Evolutionary conservation across 768 basidiomycete genomes (phyloP), one percentile per base, ranked within the genome.

Genomic region (Termitomyces heimii): DNA sequence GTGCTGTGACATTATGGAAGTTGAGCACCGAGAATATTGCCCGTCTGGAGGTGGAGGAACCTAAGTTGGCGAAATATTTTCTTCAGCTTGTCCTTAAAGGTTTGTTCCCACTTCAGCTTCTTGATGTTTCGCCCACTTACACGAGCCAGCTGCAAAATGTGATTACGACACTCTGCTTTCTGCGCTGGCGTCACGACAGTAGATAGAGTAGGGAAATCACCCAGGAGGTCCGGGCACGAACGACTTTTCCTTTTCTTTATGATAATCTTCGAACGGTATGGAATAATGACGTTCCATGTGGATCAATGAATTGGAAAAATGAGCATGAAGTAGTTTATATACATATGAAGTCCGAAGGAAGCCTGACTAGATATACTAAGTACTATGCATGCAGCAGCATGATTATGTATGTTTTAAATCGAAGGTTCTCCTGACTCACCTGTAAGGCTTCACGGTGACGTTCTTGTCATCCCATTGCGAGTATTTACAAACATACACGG

Each of bases 1-100:
- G 84, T 8, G 78, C 84, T 10, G 86, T 83, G 6, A 82, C 88
- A 13, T 62, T 98, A 51, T 99, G 96, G 96, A 87, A 81, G 70
- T 72, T 98, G 49, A 84, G 82, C 58, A 73, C 68, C 4, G 77
- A 79, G 52, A 80, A 77, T 52, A 71, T 97, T 66, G 74, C 76
- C 39, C 66, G 71, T 60, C 67, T 99, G 62, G 88, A 93, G 66
- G 69, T 67, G 34, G 90, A 92, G 48, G 72, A 84, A 55, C 87
- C 92, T 1, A 78, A 78, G 51, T 65, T 90, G 53, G 85, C 88
- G n/a, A 74, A 79, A 56, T 70, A 66, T 42, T 91, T 93, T 62
- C 78, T 84, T 55, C 77, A 80, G 63, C 71, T 92, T 35, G 82
- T 92, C 45, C 70, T 93, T 34, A 92, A 91, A 78, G 82, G 29